Percentiles rank a stretch among this genome's conserved stretches.
phyloP scores from a whole-genome alignment of 805 yeast genomes.

The Kluyveromyces siamensis region DNA sequence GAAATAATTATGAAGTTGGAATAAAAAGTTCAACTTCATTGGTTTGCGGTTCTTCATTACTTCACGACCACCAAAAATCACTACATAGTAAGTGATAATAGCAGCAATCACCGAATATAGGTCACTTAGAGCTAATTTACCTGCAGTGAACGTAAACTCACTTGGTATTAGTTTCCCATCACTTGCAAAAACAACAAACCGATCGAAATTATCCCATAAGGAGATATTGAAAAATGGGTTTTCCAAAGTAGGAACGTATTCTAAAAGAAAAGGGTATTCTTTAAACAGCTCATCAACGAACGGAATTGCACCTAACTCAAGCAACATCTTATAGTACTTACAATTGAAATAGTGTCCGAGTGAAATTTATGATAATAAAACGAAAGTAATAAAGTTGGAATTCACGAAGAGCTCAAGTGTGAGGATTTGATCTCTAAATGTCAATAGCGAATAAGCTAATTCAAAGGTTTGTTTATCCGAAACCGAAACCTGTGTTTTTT shows the following conservation, averaged over 20 bases:
- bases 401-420: background rate
- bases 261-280: slow-evolving; percentile 13
- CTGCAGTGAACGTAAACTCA: slow-evolving; percentile 58
- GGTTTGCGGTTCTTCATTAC: slow-evolving; percentile 52
- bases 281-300: slow-evolving; percentile 14
- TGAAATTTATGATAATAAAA: too few species aligned
- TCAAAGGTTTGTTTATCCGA: too few species aligned
- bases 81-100: slow-evolving; percentile 62
- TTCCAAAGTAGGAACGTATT: slow-evolving; percentile 23
- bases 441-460: background rate
- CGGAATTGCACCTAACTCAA: slow-evolving; percentile 2
- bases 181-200: slow-evolving; percentile 12
- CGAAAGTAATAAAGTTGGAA: background rate
- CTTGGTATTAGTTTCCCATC: slow-evolving; percentile 23
- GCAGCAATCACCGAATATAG: slow-evolving; percentile 48
- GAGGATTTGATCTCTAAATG: background rate
- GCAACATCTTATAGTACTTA: background rate
- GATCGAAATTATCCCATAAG: slow-evolving; percentile 25
- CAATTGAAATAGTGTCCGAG: background rate
- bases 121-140: slow-evolving; percentile 59
- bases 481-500: background rate
- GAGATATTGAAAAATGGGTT: slow-evolving; percentile 29
- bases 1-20: slow-evolving; percentile 77
- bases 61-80: slow-evolving; percentile 79
- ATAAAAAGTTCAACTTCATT: slow-evolving; percentile 61